These are phyloP conservation scores for Trichomonascus vanleenenianus DNA, from an alignment of 805 yeast genomes.

Conservation along the genomic window DNA sequence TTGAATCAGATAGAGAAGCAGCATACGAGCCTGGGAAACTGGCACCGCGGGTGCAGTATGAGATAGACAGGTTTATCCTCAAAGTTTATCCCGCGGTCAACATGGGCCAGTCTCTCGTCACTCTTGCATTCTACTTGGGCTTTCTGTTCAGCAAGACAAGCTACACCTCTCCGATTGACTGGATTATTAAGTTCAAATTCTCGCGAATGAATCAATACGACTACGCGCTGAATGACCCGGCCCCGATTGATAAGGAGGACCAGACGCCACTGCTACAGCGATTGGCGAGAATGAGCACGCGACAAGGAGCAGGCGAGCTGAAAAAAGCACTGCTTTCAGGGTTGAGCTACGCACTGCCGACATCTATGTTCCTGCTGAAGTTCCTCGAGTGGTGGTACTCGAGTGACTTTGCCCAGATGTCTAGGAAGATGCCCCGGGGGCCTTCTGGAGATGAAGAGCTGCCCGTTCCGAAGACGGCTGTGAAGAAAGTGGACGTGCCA, in stretches of 20 bases:
- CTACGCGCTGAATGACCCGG: conserved; percentile 9
- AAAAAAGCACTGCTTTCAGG: conserved; percentile 18
- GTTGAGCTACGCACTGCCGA: conserved; percentile 51
- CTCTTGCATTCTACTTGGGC: conserved; percentile 51
- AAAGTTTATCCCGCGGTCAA: conserved; percentile 55
- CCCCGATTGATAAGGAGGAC: neutral
- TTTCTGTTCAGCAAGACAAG: conserved; percentile 62
- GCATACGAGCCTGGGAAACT: conserved; percentile 11
- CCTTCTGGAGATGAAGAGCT: conserved; percentile 15
- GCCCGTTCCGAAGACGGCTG: conserved; percentile 15
- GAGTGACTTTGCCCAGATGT: conserved; percentile 59
- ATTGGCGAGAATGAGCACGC: conserved; percentile 12
- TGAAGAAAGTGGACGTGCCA: conserved; percentile 8
- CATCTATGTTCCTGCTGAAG: conserved; percentile 72
- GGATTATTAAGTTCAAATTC: conserved; percentile 53
- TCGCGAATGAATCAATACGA: conserved; percentile 44
- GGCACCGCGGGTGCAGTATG: conserved; percentile 21
- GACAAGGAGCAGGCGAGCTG: neutral
- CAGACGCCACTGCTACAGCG: conserved; percentile 1
- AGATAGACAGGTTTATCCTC: conserved; percentile 35
- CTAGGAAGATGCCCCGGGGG: conserved; percentile 31
- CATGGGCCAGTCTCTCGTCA: conserved; percentile 38
- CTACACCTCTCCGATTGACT: conserved; percentile 56
- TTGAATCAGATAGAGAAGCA: conserved; percentile 24
- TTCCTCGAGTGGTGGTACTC: conserved; percentile 92